Conservation (phyloP, 2,329 filamentous ascomycete genomes). For the Diplocarpon mali region DNA sequence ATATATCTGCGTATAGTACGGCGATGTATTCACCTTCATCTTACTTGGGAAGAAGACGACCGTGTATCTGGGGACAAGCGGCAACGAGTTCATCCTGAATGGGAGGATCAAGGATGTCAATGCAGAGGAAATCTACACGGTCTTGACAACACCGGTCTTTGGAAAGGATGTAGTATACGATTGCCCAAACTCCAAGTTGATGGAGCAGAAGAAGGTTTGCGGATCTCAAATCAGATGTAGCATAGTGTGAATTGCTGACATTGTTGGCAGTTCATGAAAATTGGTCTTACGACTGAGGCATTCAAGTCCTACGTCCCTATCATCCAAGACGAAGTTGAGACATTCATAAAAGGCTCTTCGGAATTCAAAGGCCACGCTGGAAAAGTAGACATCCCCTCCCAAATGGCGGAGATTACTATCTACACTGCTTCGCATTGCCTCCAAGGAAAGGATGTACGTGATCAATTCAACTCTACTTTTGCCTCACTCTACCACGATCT, state of each 20-base stretch:
- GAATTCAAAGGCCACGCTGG: slow-evolving; percentile 59
- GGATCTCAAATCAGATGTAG: neutral
- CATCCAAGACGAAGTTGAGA: slow-evolving; percentile 62
- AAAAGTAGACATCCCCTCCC: slow-evolving; percentile 58
- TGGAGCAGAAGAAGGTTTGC: slow-evolving; percentile 88
- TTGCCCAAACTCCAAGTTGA: slow-evolving; percentile 81
- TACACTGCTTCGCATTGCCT: slow-evolving; percentile 81
- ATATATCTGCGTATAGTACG: slow-evolving; percentile 51
- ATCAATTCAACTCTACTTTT: slow-evolving; percentile 68
- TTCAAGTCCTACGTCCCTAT: slow-evolving; percentile 68
- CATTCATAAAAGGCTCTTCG: slow-evolving; percentile 58
- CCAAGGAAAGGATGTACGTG: slow-evolving; percentile 74
- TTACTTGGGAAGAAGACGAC: slow-evolving; percentile 84
- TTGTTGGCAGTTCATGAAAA: slow-evolving; percentile 59
- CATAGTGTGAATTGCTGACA: neutral
- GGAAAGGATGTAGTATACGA: slow-evolving; percentile 83
- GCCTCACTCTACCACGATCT: slow-evolving; percentile 79
- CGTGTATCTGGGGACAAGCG: slow-evolving; percentile 68
- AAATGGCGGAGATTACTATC: slow-evolving; percentile 78
- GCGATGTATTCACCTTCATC: slow-evolving; percentile 82
- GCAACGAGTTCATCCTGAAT: slow-evolving; percentile 87
- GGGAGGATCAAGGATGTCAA: slow-evolving; percentile 83
- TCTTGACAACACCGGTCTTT: slow-evolving; percentile 62
- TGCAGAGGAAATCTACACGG: slow-evolving; percentile 81
- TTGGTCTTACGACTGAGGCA: slow-evolving; percentile 63